phyloP scores from a whole-genome alignment of 2,329 filamentous ascomycete genomes.

The Verticillium longisporum region DNA sequence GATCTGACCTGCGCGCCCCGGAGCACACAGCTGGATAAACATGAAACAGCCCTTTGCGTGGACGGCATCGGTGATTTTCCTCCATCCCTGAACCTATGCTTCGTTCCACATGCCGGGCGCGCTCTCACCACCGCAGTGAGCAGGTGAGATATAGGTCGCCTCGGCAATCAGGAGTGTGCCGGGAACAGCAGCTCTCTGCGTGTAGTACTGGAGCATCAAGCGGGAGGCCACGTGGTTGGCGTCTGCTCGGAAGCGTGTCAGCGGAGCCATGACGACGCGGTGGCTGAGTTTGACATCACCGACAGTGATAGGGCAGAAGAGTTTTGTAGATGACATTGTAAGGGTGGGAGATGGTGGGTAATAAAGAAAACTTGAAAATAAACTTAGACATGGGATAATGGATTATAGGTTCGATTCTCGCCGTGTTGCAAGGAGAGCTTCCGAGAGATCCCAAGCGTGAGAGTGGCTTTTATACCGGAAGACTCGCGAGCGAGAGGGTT shows the following conservation, averaged over 20 bases:
- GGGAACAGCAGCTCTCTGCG: conserved; percentile 32
- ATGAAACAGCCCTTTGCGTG: conserved; percentile 54
- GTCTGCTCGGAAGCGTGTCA: conserved; percentile 14
- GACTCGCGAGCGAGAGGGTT: too few species aligned
- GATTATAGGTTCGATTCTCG: too few species aligned
- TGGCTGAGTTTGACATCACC: conserved; percentile 14
- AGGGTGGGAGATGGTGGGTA: too few species aligned
- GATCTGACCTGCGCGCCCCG: conserved; percentile 44
- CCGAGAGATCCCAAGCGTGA: too few species aligned
- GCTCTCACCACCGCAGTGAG: too few species aligned
- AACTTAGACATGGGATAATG: too few species aligned
- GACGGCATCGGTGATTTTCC: conserved; percentile 51
- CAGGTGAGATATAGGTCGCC: too few species aligned
- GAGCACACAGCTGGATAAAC: conserved; percentile 55
- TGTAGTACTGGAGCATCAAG: conserved; percentile 33
- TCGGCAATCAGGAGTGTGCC: conserved; percentile 37
- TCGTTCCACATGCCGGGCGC: conserved; percentile 49
- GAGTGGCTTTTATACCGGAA: too few species aligned
- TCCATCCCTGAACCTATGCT: conserved; percentile 53
- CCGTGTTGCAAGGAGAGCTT: too few species aligned
- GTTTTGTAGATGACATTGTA: background rate
- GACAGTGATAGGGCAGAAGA: conserved; percentile 13
- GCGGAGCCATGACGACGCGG: conserved; percentile 16
- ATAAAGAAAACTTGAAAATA: too few species aligned
- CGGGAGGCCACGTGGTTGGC: conserved; percentile 10